phyloP scores from a whole-genome alignment of 2,329 filamentous ascomycete species.

The Elsinoe australis region DNA sequence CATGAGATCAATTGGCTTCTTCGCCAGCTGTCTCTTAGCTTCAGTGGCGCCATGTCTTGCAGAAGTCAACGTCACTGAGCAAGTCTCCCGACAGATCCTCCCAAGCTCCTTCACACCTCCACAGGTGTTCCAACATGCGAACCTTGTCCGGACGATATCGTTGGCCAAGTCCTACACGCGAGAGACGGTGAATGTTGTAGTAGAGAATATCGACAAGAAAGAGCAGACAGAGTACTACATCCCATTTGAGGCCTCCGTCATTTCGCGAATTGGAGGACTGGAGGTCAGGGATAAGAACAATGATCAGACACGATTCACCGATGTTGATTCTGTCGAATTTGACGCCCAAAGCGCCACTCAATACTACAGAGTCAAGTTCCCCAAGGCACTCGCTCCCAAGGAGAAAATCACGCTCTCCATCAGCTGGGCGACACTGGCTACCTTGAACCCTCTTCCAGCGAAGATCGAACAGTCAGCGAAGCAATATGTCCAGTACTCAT shows the following conservation, averaged over 20 bases:
- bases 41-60: slow-evolving; percentile 51
- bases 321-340: slow-evolving; percentile 57
- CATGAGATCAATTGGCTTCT: slow-evolving; percentile 35
- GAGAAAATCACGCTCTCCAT: slow-evolving; percentile 81
- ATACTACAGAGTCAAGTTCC: slow-evolving; percentile 78
- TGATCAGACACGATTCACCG: slow-evolving; percentile 54
- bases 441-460: slow-evolving; percentile 73
- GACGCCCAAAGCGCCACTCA: slow-evolving; percentile 43
- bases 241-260: slow-evolving; percentile 69
- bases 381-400: slow-evolving; percentile 65
- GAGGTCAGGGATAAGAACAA: slow-evolving; percentile 93
- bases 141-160: slow-evolving; percentile 82
- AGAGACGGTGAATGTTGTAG: slow-evolving; percentile 86
- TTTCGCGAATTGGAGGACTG: slow-evolving; percentile 71
- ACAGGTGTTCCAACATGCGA: slow-evolving; percentile 87
- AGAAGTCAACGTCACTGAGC: slow-evolving; percentile 53
- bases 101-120: slow-evolving; percentile 64
- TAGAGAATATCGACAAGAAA: slow-evolving; percentile 75
- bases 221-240: slow-evolving; percentile 87
- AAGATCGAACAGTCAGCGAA: slow-evolving; percentile 74
- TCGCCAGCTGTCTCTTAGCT: slow-evolving; percentile 43
- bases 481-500: slow-evolving; percentile 79
- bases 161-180: slow-evolving; percentile 87
- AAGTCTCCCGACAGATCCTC: slow-evolving; percentile 44
- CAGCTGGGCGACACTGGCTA: slow-evolving; percentile 70